phyloP scores from a whole-genome alignment of 2,329 filamentous ascomycete species.

The Trichophyton equinum region DNA sequence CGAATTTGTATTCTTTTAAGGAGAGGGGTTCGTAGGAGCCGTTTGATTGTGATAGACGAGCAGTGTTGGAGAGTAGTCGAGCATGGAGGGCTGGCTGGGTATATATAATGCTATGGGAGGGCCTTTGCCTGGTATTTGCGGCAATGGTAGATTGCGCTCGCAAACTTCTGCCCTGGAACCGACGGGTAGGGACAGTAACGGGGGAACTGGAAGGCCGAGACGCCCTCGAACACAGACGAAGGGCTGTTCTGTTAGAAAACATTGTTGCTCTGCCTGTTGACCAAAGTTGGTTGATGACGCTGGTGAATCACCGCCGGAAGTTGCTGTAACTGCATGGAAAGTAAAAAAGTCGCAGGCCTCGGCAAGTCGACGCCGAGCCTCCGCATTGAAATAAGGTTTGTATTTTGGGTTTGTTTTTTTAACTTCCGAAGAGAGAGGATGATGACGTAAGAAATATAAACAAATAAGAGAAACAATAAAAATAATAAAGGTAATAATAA shows the following conservation, averaged over 20 bases:
- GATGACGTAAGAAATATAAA: background rate
- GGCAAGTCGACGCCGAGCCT: background rate
- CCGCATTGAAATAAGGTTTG: background rate
- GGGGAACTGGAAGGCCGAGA: background rate
- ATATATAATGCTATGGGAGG: background rate
- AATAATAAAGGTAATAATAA: no score
- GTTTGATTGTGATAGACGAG: background rate
- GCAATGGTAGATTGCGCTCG: background rate
- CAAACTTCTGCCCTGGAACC: background rate
- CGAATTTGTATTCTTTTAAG: slow-evolving; percentile 13
- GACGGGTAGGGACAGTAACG: background rate
- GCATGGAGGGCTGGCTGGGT: background rate
- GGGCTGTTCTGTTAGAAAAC: background rate
- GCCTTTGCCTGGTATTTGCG: background rate
- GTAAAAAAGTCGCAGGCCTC: background rate
- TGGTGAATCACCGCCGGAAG: no score
- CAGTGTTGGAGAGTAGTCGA: slow-evolving; percentile 5
- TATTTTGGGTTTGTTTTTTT: background rate
- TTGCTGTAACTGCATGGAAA: no score
- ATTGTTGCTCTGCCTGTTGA: background rate
- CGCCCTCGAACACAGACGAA: background rate
- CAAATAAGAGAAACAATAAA: background rate
- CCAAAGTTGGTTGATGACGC: no score
- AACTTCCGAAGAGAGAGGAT: background rate
- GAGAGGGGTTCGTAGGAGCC: background rate